These are phyloP conservation scores for Porphyra umbilicalis DNA, from an alignment of 31 red algal genomes.

Conservation along the genomic window DNA sequence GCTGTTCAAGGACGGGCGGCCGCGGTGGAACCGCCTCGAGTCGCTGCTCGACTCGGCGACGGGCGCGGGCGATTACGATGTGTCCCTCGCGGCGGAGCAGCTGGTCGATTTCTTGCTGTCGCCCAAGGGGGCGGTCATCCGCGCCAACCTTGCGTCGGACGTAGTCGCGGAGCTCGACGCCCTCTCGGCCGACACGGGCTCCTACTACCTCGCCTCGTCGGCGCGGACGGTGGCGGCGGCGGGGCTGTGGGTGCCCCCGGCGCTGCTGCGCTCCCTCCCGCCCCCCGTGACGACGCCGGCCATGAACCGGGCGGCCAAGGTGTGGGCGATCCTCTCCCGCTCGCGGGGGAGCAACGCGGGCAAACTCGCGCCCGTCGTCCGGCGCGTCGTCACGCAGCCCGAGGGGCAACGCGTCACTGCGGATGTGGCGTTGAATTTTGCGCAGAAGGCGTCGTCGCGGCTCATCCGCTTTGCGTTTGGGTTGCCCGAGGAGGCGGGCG, in stretches of 20 bases:
- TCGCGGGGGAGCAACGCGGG: constrained; percentile 47
- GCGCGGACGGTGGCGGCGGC: constrained; percentile 36
- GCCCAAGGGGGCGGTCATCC: constrained; percentile 46
- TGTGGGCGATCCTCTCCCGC: constrained; percentile 29
- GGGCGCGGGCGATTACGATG: constrained; percentile 72
- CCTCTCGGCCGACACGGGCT: constrained; percentile 53
- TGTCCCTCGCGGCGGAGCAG: constrained; percentile 63
- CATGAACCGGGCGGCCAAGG: constrained; percentile 30
- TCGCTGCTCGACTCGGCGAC: constrained; percentile 90
- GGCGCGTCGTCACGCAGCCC: constrained; percentile 44
- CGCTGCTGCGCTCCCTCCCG: constrained; percentile 19
- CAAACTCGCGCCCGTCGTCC: constrained; percentile 47
- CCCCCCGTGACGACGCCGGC: constrained; percentile 35
- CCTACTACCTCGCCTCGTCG: constrained; percentile 42
- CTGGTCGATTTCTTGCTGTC: constrained; percentile 77
- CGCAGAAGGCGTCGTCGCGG: constrained; percentile 60
- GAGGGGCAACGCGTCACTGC: constrained; percentile 61
- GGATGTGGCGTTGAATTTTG: constrained; percentile 63
- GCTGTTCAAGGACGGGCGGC: constrained; percentile 72
- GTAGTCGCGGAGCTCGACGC: constrained; percentile 70
- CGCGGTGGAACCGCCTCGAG: constrained; percentile 82
- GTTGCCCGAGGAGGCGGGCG: constrained; percentile 45
- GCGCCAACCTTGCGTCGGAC: constrained; percentile 79
- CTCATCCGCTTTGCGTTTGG: constrained; percentile 74
- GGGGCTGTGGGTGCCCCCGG: constrained; percentile 39